Conservation (phyloP, 164 flowering plant species). For the Chloranthus sessilifolius region DNA sequence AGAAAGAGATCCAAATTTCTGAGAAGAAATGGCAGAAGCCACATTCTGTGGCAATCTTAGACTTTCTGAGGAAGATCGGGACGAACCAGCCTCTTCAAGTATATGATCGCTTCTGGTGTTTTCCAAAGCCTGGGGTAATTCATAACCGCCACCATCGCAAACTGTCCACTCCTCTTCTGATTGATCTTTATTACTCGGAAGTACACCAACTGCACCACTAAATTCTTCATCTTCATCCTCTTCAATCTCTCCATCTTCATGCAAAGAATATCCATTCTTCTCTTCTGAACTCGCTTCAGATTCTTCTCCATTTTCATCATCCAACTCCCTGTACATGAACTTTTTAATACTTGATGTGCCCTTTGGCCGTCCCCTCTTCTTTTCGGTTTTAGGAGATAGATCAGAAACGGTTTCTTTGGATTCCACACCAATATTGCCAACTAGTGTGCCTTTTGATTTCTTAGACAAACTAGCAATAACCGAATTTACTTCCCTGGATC, state of each 20-base stretch:
- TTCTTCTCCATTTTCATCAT: conserved; percentile 81
- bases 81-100: conserved; percentile 73
- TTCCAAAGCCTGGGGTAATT: conserved; percentile 35
- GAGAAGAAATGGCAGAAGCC: conserved; percentile 66
- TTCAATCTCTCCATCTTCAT: conserved; percentile 79
- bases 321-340: conserved; percentile 66
- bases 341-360: conserved; percentile 35
- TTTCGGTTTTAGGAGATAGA: conserved; percentile 44
- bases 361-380: conserved; percentile 82
- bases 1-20: conserved; percentile 91
- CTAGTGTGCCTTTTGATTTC: conserved; percentile 52
- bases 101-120: conserved; percentile 29
- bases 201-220: conserved; percentile 47
- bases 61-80: conserved; percentile 81
- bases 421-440: conserved; percentile 31
- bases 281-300: conserved; percentile 90
- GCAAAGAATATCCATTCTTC: conserved; percentile 49
- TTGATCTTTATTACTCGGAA: conserved; percentile 30
- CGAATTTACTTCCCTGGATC: conserved; percentile 70
- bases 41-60: conserved; percentile 42
- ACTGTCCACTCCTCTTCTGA: conserved; percentile 62
- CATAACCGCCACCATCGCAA: conserved; percentile 34
- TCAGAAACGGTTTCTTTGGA: conserved; percentile 45
- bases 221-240: conserved; percentile 82
- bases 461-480: conserved; percentile 64